phyloP scores from a whole-genome alignment of 2,329 filamentous ascomycete species.

The Colletotrichum sublineola region DNA sequence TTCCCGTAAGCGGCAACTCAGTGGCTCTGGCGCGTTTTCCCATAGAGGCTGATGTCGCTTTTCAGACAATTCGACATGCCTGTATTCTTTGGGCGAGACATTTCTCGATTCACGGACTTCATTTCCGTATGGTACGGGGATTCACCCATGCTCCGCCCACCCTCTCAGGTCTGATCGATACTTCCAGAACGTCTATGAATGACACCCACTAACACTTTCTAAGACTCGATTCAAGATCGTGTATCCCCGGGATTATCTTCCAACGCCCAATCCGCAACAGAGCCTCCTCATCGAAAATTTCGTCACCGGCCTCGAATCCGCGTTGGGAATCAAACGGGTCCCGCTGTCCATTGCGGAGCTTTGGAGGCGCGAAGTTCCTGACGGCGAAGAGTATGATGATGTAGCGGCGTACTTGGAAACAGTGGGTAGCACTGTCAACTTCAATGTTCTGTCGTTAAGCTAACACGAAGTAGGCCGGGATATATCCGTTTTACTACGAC shows the following conservation, averaged over 20 bases:
- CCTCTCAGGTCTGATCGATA: not conserved
- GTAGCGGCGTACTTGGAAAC: constrained; percentile 11
- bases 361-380: constrained; percentile 20
- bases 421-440: constrained; percentile 2
- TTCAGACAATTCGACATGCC: constrained; percentile 26
- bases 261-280: constrained; percentile 13
- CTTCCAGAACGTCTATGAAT: not conserved
- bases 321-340: constrained; percentile 10
- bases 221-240: constrained; percentile 12
- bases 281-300: constrained; percentile 13
- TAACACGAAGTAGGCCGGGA: constrained; percentile 12
- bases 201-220: not conserved
- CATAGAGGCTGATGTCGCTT: too few species aligned
- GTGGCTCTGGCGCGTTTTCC: too few species aligned
- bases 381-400: constrained; percentile 16
- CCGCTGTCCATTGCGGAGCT: constrained; percentile 19
- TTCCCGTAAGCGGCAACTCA: too few species aligned
- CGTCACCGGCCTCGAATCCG: constrained; percentile 7
- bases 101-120: constrained; percentile 13
- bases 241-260: constrained; percentile 19
- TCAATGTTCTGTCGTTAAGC: not conserved
- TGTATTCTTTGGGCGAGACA: constrained; percentile 22
- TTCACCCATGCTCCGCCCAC: not conserved
- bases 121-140: constrained; percentile 19
- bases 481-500: constrained; percentile 24